Evolutionary conservation across 2,329 filamentous ascomycete genomes (phyloP), one percentile per base, ranked within the genome.

Genomic region (Neonectria coccinea): DNA sequence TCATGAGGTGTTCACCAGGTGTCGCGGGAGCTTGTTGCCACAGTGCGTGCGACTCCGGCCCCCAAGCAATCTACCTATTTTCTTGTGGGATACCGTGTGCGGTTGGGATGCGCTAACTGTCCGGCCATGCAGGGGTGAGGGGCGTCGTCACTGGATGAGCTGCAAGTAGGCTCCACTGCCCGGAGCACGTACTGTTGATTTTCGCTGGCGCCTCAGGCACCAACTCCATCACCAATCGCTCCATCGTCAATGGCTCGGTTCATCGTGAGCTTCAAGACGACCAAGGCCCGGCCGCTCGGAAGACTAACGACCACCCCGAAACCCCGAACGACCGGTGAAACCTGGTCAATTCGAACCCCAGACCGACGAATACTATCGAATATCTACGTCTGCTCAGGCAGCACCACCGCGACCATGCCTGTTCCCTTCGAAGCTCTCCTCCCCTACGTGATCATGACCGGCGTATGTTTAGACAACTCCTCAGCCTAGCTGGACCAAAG

Each of bases 341-440:
- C 64, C 56, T 59, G 59, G 64, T 68, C 73, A 75, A 75, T 74
- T 73, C 65, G 62, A 67, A 39, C 60, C 44, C 22, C 53, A 42
- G 31, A 36, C 48, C 64, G 42, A 65, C 52, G 18, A 59, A 53
- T 64, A 27, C 39, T 31, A 56, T n/a, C 59, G 36, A 51, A 54
- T 60, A 66, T 65, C 27, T 60, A 67, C 75, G 75, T 71, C 77
- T 76, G 75, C 76, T 64, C 57, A 67, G 67, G 75, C 73, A 77
- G 76, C 77, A 56, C 65, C 69, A 58, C 57, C 68, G 62, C 70
- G 73, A 73, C 59, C 66, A 90, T 90, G 88, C 85, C 86, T 64
- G 80, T 90, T 68, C 88, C 88, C 52, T 90, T 89, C 80, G 88
- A 90, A 79, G 81, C 87, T 54, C 75, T 90, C 70, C 82, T 90